Percentiles rank a stretch among this genome's conserved stretches.
Evolutionary conservation across 2,329 filamentous ascomycete genomes (phyloP).

Genomic region (Phialophora expanda): DNA sequence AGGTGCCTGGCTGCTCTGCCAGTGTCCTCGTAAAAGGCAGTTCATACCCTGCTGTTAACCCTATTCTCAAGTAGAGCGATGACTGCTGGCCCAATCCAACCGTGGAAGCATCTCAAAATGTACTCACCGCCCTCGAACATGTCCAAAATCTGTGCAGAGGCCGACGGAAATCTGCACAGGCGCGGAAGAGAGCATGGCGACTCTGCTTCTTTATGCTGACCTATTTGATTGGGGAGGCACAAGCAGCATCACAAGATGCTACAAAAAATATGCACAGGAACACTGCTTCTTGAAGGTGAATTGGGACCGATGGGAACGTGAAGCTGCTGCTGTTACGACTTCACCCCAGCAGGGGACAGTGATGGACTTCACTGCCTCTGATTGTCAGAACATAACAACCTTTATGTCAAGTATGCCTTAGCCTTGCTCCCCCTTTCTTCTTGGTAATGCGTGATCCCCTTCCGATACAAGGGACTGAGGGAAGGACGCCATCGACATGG

Average conservation of each 20-base stretch:
- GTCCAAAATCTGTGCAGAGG: neutral
- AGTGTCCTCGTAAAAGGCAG: neutral
- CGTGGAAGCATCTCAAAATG: neutral
- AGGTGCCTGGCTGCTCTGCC: neutral
- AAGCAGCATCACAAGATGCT: neutral
- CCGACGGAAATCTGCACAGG: neutral
- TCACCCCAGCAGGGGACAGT: neutral
- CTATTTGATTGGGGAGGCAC: neutral
- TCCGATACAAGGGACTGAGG: neutral
- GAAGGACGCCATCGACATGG: neutral
- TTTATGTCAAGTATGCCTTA: neutral
- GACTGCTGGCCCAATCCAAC: neutral
- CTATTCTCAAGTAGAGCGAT: neutral
- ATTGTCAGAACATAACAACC: neutral
- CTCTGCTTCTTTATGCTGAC: neutral
- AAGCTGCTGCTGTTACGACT: neutral
- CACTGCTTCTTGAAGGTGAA: neutral
- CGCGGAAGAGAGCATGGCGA: neutral
- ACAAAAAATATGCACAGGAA: neutral
- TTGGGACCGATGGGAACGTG: too few species aligned
- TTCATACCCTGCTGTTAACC: neutral
- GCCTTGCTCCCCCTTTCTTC: neutral
- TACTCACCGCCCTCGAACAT: neutral
- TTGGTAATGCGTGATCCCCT: neutral
- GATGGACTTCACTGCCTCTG: neutral